Conservation (phyloP, 176 grass and related monocot species). For the Echinochloa phyllopogon region DNA sequence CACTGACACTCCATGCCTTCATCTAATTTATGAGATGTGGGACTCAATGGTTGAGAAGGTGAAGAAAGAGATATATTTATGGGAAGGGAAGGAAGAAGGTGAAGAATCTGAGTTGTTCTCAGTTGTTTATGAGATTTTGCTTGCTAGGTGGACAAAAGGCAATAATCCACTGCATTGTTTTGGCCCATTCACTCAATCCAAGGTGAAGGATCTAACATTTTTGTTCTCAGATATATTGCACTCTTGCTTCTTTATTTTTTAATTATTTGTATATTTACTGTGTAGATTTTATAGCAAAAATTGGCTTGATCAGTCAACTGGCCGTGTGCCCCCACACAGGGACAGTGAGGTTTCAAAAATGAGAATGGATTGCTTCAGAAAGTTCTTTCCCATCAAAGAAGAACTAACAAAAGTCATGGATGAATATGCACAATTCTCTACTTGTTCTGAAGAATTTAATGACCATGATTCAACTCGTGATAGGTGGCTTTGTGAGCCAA, state of each 20-base stretch:
- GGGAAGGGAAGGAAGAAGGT: background rate
- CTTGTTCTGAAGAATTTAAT: background rate
- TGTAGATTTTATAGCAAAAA: background rate
- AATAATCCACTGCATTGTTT: conserved; percentile 30
- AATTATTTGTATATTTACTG: too few relatives aligned
- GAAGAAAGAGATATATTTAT: background rate
- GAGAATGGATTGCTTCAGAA: background rate
- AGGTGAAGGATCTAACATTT: too few relatives aligned
- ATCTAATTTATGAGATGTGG: too few relatives aligned
- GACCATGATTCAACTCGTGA: too few relatives aligned
- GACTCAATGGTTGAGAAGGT: too few relatives aligned
- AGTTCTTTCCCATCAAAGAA: background rate
- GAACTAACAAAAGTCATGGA: background rate
- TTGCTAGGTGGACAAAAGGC: background rate
- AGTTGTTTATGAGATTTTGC: background rate
- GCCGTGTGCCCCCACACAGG: background rate
- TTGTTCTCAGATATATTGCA: too few relatives aligned
- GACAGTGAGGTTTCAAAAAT: too few relatives aligned
- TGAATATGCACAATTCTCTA: background rate
- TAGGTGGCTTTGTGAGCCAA: background rate
- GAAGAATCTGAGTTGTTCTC: background rate
- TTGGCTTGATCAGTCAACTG: background rate
- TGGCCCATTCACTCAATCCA: background rate
- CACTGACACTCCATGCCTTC: too few relatives aligned
- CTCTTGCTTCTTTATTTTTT: too few relatives aligned